Base-by-base conservation (phyloP, 495 filamentous ascomycete species). In the Usnea hakonensis region DNA sequence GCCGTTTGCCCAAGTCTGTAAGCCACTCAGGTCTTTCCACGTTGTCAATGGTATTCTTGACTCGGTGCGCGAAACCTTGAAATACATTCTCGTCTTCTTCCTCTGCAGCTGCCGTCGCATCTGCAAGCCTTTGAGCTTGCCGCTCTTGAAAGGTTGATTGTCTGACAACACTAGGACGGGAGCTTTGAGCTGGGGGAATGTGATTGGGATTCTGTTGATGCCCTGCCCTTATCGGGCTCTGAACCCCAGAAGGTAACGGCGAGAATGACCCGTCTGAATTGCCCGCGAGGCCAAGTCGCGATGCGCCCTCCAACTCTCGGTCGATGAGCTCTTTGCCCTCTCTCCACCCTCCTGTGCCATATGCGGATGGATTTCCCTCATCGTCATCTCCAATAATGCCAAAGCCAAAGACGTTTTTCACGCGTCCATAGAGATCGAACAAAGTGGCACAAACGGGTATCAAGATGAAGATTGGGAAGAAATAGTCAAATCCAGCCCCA, bases 271-370 rank as follows among this genome's bases (percentile, higher is more conserved):
- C 66, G 9, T 57, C 67, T 52, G 62, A 68, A n/a, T 74, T 72
- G 7, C 71, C 68, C 38, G 77, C 72, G 9, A 76, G 77, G 9
- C 78, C 76, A 14, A 85, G 69, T 21, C 80, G 80, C n/a, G 76
- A 79, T 53, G 79, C 69, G 0, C 86, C 87, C 55, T 87, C 84
- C 21, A 95, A 71, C 70, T 98, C 94, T 17, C 92, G 85, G 63
- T 96, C 90, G 62, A 98, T 96, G 16, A 98, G 79, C 35, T 91
- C 90, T n/a, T 89, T 81, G 17, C 94, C 94, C 76, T 98, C 94
- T 38, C 92, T 80, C 94, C 94, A 98, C 19, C 87, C 84, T 28
- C 88, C 89, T n/a, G 84, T 83, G 36, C 91, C 91, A 60, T 85
- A 88, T 13, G 81, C 85, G 33, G 80, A 75, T 7, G 77, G 76